Evolutionary conservation across 495 filamentous ascomycete genomes (phyloP), one percentile per base, ranked within the genome.

Genomic region (Trichoderma parareesei): DNA sequence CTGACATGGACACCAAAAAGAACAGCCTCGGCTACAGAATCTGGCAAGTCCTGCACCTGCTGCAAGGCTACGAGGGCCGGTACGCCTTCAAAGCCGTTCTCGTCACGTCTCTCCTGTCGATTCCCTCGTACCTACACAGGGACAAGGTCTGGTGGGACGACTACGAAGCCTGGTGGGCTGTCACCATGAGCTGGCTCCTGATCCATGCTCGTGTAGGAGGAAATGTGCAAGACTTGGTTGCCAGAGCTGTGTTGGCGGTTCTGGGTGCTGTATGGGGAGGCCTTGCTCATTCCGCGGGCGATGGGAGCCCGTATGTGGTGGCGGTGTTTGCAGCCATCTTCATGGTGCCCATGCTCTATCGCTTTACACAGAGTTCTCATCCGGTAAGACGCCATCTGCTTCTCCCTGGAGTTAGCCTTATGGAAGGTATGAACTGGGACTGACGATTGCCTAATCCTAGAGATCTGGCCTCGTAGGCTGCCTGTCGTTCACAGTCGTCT

Each of bases 191-290:
- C 3, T 86, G 83, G 83, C 68, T 83, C 42, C 84, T 85, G 75
- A 80, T 83, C 76, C 82, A 85, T 65, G 81, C 83, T 41, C 75
- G 82, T 60, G 84, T 83, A 4, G 82, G 83, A 4, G 83, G 83
- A 4, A 85, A 83, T 57, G 66, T 82, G 8, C 81, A 84, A 65
- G 83, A 85, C 66, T 69, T 86, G 14, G 67, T 82, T 38, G 76
- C 78, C 16, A 75, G 83, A 60, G 75, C 73, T 13, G 68, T 81
- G 38, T 78, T 77, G 48, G 77, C 74, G 13, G 69, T 76, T 4
- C 68, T 85, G 40, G 83, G 83, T 20, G 79, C 83, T 3, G 67
- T 81, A 2, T 86, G 83, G 82, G 81, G 76, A 7, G 83, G 82
- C 3, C 63, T 83, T 48, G 77, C 81, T 14, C 81, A 78, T 65